A percentile compares a stretch with the other conserved stretches of the same genome.
Evolutionary conservation across 2,329 filamentous ascomycete species (phyloP).

Genomic region (Sclerotinia glacialis): DNA sequence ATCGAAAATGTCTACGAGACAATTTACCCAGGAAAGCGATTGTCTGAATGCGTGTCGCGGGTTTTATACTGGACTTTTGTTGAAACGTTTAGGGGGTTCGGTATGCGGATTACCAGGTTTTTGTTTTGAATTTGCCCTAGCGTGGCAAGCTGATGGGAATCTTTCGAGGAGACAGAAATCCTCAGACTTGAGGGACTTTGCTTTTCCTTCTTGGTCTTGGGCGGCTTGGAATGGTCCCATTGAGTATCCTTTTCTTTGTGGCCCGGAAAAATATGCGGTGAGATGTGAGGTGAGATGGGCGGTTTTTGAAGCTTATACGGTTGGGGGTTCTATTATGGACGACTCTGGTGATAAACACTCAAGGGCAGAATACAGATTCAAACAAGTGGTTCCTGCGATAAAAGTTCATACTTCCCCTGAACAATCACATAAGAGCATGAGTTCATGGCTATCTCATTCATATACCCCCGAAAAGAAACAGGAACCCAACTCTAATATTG

Average conservation of each 20-base stretch:
- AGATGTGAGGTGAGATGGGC: not conserved
- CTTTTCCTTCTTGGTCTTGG: conserved; percentile 10
- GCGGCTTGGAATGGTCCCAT: not conserved
- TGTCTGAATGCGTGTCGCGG: not conserved
- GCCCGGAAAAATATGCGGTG: not conserved
- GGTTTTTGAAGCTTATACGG: not conserved
- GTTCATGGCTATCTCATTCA: not conserved
- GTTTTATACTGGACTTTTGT: not conserved
- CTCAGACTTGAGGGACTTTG: not conserved
- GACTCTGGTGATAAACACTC: not conserved
- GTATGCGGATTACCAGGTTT: not conserved
- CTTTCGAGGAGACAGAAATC: not conserved
- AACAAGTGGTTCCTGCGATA: not conserved
- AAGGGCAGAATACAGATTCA: not conserved
- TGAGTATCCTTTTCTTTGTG: conserved; percentile 1
- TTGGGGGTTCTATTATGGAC: too few relatives aligned
- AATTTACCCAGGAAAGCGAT: not conserved
- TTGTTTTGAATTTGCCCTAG: not conserved
- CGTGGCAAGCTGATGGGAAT: not conserved
- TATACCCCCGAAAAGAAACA: not conserved
- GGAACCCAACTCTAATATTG: rapidly evolving
- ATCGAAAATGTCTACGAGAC: conserved; percentile 2
- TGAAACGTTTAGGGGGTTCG: not conserved
- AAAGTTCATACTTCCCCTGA: not conserved
- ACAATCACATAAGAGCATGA: not conserved